A percentile compares a stretch with the other conserved stretches of the same genome.
phyloP scores from a whole-genome alignment of 805 yeast genomes.

The Candida dajiaensis region DNA sequence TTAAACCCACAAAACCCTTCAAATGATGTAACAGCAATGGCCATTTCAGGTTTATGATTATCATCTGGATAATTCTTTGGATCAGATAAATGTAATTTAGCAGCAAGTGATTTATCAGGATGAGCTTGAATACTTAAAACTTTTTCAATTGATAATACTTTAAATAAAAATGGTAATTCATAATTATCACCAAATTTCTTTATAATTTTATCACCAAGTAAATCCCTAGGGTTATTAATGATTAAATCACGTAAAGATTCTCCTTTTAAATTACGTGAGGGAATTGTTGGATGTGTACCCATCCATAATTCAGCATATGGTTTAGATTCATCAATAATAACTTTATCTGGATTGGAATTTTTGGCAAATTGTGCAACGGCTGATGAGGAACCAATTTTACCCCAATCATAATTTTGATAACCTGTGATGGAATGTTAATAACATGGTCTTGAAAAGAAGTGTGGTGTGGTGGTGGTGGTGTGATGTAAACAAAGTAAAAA shows the following conservation, averaged over 20 bases:
- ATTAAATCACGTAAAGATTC: constrained; percentile 64
- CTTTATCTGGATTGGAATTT: constrained; percentile 49
- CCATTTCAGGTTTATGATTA: constrained; percentile 99
- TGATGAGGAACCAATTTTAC: constrained; percentile 75
- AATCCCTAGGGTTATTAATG: constrained; percentile 46
- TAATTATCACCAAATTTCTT: constrained; percentile 58
- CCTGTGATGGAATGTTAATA: too few relatives aligned
- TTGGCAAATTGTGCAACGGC: constrained; percentile 88
- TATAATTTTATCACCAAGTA: constrained; percentile 55
- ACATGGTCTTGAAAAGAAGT: too few relatives aligned
- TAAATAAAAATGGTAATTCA: constrained; percentile 88
- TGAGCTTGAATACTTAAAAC: constrained; percentile 96
- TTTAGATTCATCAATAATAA: constrained; percentile 59
- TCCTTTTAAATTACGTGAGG: constrained; percentile 56
- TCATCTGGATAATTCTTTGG: constrained; percentile 96
- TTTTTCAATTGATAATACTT: constrained; percentile 87
- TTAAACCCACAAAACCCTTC: constrained; percentile 98
- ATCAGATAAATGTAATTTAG: constrained; percentile 68
- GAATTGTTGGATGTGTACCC: constrained; percentile 96
- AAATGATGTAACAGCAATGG: constrained; percentile 90
- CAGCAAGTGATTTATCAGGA: constrained; percentile 86
- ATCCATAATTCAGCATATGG: constrained; percentile 99
- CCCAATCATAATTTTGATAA: constrained; percentile 82
- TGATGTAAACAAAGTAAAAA: too few relatives aligned
- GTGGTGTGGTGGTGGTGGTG: too few relatives aligned